Base-by-base conservation (phyloP, 805 yeast genomes). In the Candida pseudoglaebosa region DNA sequence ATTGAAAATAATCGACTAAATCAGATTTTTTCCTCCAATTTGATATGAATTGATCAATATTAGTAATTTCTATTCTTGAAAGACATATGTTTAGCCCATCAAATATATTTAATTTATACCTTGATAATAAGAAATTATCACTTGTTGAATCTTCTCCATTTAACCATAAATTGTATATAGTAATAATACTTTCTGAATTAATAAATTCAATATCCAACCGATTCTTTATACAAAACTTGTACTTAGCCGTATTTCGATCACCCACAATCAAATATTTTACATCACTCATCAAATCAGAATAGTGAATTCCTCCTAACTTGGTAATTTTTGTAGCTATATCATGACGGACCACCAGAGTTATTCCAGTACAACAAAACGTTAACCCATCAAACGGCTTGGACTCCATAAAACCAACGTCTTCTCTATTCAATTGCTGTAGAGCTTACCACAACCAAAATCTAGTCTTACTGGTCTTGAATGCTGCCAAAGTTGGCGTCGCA, bases 231-330 rank as follows among this genome's bases (percentile, higher is more conserved):
- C 77, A 70, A 50, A 67, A 80, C 36, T 59, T 59, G 54, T 71
- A 78, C 52, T 80, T 80, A 19, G 75, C 80, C 0, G 84, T 77
- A 40, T 68, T 61, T 20, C 74, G 61, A 29, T 67, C 69, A 1
- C 87, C 88, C 21, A 82, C 80, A 4, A 84, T 66, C 18, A 84
- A 57, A 29, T 75, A 74, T 38, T 73, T 70, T 2, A 77, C 81
- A 52, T 78, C 80, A 34, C 78, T 73, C 65, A 81, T 77, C 46
- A 83, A 57, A 49, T 82, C 82, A 30, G 69, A 68, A 41, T 71
- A 67, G 46, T 70, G 75, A 7, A 49, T 52, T 1, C 89, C 90
- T 5, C 90, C 91, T 55, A 83, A 65, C 6, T 70, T 61, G 19
- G 60, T 54, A 40, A 82, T 69, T 50, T 71, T 71, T 7, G 59